These are phyloP conservation scores for Funneliformis geosporum DNA, from an alignment of 192 early-diverging fungal genomes.

Conservation along the genomic window DNA sequence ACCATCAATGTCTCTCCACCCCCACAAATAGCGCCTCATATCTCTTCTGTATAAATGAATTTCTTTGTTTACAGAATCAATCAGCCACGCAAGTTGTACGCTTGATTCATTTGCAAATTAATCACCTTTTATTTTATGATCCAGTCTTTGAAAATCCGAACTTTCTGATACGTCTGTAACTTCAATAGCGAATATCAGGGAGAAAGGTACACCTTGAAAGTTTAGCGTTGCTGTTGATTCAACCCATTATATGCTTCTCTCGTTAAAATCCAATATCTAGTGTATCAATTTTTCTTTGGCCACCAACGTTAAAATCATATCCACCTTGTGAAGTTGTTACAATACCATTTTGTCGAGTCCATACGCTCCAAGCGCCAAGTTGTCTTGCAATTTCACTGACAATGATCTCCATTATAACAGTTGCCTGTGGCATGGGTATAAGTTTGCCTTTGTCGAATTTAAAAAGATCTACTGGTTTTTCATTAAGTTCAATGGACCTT, in stretches of 20 bases:
- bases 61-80: conserved; percentile 21
- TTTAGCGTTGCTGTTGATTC: conserved; percentile 17
- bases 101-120: conserved; percentile 12
- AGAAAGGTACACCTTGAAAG: conserved; percentile 26
- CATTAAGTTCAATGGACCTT: conserved; percentile 10
- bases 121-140: conserved; percentile 21
- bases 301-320: conserved; percentile 23
- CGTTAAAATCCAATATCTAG: conserved; percentile 3
- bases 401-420: conserved; percentile 9
- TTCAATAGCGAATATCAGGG: conserved; percentile 18
- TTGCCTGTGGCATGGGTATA: conserved; percentile 8
- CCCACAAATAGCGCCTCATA: background rate
- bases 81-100: conserved; percentile 7
- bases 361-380: conserved; percentile 21
- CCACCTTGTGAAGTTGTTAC: conserved; percentile 16
- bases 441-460: conserved; percentile 27
- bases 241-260: conserved; percentile 28
- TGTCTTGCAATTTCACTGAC: conserved; percentile 2
- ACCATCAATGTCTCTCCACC: conserved; percentile 27
- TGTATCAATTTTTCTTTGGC: conserved; percentile 12
- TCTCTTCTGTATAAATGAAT: conserved; percentile 28
- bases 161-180: background rate
- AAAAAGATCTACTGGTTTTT: conserved; percentile 17
- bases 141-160: conserved; percentile 8
- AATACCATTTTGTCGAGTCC: conserved; percentile 25